Base-by-base conservation (phyloP, 148 eudicot genomes). In the Arbutus unedo region DNA sequence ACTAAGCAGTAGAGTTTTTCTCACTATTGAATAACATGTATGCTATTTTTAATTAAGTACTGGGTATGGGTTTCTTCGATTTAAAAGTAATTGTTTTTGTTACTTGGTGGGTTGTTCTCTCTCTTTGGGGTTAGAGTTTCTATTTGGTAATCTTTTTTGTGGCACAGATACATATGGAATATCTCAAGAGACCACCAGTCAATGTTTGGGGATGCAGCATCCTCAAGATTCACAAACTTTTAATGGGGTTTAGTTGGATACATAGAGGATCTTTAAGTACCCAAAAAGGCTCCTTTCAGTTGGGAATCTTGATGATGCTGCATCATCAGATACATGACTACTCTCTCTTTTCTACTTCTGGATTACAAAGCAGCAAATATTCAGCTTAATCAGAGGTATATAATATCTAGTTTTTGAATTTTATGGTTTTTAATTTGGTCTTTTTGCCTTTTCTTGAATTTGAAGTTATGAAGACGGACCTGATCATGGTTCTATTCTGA, bases 231-330 rank as follows among this genome's bases (percentile, higher is more conserved):
- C 91, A 87, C 91, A 89, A 79, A 79, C 15, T 60, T 59, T 38
- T n/a, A 56, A 41, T 25, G 41, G 78, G 67, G 64, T 43, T 41
- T 78, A 66, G 19, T 15, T 55, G 66, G 66, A 43, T 8, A 31
- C 5, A 19, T 11, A 51, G 60, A 4, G 0, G 23, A 13, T 56
- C 45, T 19, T 31, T 31, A 31, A 57, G 9, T 19, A 23, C 72
- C 49, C 59, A 45, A 56, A 64, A 75, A 75, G 31, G 54, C 62
- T 23, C 68, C 54, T 54, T 41, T 25, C 56, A 25, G 41, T 50
- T 89, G 90, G 85, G 91, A 89, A 89, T 89, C 91, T 87, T 87
- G 90, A 89, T 89, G 91, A 87, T 89, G 91, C 91, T 89, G 91
- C 91, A 89, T 87, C 88, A 84, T 81, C 89, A 81, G 41, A 86